Evolutionary conservation across 179 eudicot species (phyloP), one percentile per base, ranked within the genome.

Genomic region (Corrigiola litoralis): DNA sequence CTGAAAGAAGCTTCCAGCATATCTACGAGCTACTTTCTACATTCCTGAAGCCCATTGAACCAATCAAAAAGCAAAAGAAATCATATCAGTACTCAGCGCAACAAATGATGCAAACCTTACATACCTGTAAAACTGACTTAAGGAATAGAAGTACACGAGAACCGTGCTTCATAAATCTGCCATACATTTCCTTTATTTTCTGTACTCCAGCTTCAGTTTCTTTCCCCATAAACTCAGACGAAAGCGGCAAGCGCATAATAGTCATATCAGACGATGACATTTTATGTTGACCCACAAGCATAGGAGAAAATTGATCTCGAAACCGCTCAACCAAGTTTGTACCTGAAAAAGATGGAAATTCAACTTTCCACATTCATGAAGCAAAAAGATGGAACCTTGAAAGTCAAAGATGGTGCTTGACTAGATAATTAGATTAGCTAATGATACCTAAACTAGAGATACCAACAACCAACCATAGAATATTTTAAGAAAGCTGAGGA

Each of bases 71-170:
- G 31, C 63, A 58, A 58, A 21, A 36, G 12, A 23, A 58, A 23
- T 36, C 28, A 32, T 48, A 20, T 41, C 42, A 48, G 45, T 20
- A 50, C 36, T 7, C 25, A 49, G 46, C 29, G 40, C 61, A 57
- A n/a, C 11, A 28, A 31, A 29, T 20, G 16, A 24, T 6, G n/a
- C 24, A 14, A 50, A 13, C 21, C 13, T 21, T 20, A 12, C 13
- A 60, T 81, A 95, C 99, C 99, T 95, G 92, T 68, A 84, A 68
- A 69, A 95, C 79, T 23, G 99, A 92, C 76, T 89, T 92, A 37
- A 92, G 74, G 66, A 68, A 95, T 56, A 95, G 65, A 70, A 95
- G 85, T 49, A 77, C 71, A 70, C 80, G 82, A 58, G 99, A 89
- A 44, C 90, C 92, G 49, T 89, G 95, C 57, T 81, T 87, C 80